Evolutionary conservation across 495 filamentous ascomycete species (phyloP).

Genomic region (Aspergillus bridgeri): DNA sequence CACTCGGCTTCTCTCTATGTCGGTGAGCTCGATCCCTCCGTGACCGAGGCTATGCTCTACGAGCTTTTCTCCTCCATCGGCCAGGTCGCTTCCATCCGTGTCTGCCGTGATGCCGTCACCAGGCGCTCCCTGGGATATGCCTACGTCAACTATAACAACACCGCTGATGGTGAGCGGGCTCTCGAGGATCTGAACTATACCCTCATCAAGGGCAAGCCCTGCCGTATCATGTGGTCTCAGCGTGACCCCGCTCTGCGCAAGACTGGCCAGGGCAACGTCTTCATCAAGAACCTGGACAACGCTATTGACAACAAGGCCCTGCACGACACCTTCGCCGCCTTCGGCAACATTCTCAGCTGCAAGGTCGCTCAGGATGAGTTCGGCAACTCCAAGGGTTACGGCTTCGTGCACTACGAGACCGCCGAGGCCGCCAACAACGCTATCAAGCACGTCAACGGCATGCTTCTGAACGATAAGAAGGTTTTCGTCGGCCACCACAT

Average conservation of each 20-base stretch:
- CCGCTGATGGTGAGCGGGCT: constrained; percentile 91
- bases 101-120: constrained; percentile 98
- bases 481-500: constrained; percentile 99
- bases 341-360: constrained; percentile 98
- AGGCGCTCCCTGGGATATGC: constrained; percentile 98
- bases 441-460: constrained; percentile 99
- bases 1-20: constrained; percentile 98
- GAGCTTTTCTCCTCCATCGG: constrained; percentile 99
- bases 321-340: constrained; percentile 98
- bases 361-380: constrained; percentile 98
- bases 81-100: constrained; percentile 97
- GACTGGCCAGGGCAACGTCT: constrained; percentile 98
- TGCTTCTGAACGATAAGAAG: constrained; percentile 99
- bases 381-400: constrained; percentile 95
- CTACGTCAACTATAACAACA: constrained; percentile 99
- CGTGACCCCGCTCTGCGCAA: constrained; percentile 98
- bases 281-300: constrained; percentile 99
- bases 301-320: constrained; percentile 99
- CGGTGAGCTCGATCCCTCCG: constrained; percentile 93
- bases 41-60: constrained; percentile 99
- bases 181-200: constrained; percentile 99
- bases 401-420: constrained; percentile 99
- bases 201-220: constrained; percentile 95
- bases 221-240: constrained; percentile 99
- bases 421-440: constrained; percentile 94